Conservation (phyloP, 2,329 filamentous ascomycete species). For the Dendrostoma leiphaemia region DNA sequence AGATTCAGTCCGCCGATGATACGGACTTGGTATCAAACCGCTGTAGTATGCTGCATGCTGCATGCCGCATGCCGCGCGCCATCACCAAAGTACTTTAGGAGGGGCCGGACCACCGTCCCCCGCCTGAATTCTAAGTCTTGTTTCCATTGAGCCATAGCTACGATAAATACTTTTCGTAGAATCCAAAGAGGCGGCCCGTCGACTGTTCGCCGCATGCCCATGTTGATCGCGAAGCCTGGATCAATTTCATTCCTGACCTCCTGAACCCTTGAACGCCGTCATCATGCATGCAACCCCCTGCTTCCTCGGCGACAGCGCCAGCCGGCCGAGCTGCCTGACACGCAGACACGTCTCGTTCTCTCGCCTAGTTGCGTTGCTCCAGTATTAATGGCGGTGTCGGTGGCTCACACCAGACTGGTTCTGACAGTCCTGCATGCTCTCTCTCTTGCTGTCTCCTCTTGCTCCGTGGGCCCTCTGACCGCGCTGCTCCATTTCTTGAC, state of each 20-base stretch:
- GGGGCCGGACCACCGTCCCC: background rate
- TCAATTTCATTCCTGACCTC: background rate
- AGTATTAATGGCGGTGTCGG: background rate
- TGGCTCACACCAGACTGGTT: background rate
- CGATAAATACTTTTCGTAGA: conserved; percentile 12
- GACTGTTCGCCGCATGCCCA: conserved; percentile 4
- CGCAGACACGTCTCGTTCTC: too few relatives aligned
- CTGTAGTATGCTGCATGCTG: background rate
- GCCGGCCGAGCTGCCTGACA: too few relatives aligned
- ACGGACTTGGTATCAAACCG: conserved; percentile 8
- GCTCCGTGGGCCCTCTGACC: background rate
- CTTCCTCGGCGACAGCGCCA: background rate
- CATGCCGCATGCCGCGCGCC: too few relatives aligned
- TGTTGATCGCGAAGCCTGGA: conserved; percentile 1
- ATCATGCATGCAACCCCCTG: conserved; percentile 16
- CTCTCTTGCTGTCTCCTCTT: background rate
- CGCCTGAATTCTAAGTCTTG: conserved; percentile 4
- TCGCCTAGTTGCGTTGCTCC: background rate
- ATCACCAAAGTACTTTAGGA: too few relatives aligned
- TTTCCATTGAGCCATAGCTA: conserved; percentile 10
- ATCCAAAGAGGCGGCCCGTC: background rate
- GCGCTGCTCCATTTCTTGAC: background rate
- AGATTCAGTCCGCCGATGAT: conserved; percentile 1
- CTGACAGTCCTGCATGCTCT: background rate
- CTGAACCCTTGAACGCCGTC: conserved; percentile 17